Percentiles rank a stretch among this genome's conserved stretches.
Conservation (phyloP, 2,329 filamentous ascomycete species). For the Neurospora sp. region DNA sequence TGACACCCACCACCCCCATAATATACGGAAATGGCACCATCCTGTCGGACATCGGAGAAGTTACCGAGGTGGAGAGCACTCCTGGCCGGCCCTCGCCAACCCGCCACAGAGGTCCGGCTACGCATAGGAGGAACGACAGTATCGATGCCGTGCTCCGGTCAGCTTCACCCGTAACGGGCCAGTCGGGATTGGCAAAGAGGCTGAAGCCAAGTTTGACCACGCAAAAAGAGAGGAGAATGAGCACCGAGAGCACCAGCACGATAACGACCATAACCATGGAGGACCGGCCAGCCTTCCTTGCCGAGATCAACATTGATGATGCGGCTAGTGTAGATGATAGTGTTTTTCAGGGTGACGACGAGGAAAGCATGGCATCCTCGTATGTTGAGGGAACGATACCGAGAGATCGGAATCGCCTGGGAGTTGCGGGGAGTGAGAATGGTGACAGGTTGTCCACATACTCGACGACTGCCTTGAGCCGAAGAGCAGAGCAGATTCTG, state of each 20-base stretch:
- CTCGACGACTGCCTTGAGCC: slow-evolving; percentile 66
- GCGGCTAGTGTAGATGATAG: slow-evolving; percentile 52
- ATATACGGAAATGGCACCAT: slow-evolving; percentile 62
- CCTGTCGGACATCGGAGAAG: slow-evolving; percentile 54
- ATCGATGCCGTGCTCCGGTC: slow-evolving; percentile 28
- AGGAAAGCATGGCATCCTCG: slow-evolving; percentile 53
- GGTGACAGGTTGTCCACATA: slow-evolving; percentile 32
- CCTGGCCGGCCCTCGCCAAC: slow-evolving; percentile 31
- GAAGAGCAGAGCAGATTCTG: slow-evolving; percentile 79
- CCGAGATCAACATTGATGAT: slow-evolving; percentile 46
- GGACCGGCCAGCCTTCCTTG: slow-evolving; percentile 38
- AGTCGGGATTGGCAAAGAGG: slow-evolving; percentile 33
- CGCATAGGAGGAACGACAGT: slow-evolving; percentile 16
- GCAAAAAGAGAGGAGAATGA: slow-evolving; percentile 40
- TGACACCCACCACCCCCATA: slow-evolving; percentile 50
- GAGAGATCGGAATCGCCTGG: slow-evolving; percentile 20
- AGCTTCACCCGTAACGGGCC: slow-evolving; percentile 34
- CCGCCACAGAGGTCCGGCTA: slow-evolving; percentile 23
- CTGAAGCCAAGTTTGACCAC: slow-evolving; percentile 28
- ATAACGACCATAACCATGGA: slow-evolving; percentile 47
- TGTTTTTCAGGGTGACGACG: slow-evolving; percentile 57
- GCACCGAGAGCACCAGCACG: slow-evolving; percentile 52
- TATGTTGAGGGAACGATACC: slow-evolving; percentile 37
- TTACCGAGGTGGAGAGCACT: slow-evolving; percentile 42
- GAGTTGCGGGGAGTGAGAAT: slow-evolving; percentile 17